Base-by-base conservation (phyloP, 2,329 filamentous ascomycete genomes). In the Geosmithia flava region DNA sequence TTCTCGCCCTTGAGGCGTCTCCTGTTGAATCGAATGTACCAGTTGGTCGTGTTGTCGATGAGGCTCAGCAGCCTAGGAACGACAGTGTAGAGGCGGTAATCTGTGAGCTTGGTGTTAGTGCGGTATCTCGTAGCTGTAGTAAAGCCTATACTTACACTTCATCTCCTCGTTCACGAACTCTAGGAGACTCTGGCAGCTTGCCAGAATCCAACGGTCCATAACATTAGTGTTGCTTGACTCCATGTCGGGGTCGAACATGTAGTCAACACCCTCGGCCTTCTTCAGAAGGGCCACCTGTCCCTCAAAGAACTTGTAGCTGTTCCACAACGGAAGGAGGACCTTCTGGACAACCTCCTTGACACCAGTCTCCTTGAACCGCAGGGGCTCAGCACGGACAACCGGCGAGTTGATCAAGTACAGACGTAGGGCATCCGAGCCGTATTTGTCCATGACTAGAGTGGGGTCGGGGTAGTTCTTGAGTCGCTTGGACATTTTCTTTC, bases 401-500 rank as follows among this genome's bases (percentile, higher is more conserved):
- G 91, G 91, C 0, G 90, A 96, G 68, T 95, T 96, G 68, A 96
- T 96, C 59, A 97, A 76, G 61, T 96, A 96, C n/a, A 97, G 74
- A 48, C 91, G 83, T 46, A 97, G 78, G 29, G 91, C 89, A 68
- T 97, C 91, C 2, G 89, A 90, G 19, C 91, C 91, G 62, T 95
- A 95, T 59, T 85, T 85, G 50, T 85, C 70, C 75, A 96, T 93
- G 55, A 97, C 80, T 47, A 88, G 70, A 49, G 71, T 72, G 11
- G 91, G 91, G 58, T 95, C 89, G 0, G 91, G 91, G 64, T 95
- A 97, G 67, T 97, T 97, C 71, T 96, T 94, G 50, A 95, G 73
- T 48, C 91, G 81, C 68, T 97, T 97, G 7, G 89, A 95, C 91
- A 97, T 97, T 74, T 97, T 97, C 74, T 95, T 96, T 49, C 91